Conservation (phyloP, 805 yeast genomes). For the Ogataea henricii region DNA sequence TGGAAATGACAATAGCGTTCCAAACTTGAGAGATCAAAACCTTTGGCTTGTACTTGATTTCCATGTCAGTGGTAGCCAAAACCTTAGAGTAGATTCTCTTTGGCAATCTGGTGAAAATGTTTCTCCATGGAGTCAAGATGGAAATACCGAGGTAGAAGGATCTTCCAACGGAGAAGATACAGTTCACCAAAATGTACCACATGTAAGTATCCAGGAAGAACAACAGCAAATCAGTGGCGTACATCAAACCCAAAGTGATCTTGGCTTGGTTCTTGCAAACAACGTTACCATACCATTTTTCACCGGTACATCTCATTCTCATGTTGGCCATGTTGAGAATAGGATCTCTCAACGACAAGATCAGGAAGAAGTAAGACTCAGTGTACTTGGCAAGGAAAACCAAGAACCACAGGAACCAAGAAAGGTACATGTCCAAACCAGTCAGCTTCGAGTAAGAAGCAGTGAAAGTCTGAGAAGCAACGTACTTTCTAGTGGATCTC, state of each 20-base stretch:
- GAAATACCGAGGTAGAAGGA: slow-evolving; percentile 99
- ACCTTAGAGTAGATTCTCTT: slow-evolving; percentile 98
- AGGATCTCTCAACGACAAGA: slow-evolving; percentile 89
- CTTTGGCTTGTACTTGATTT: slow-evolving; percentile 97
- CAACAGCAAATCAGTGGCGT: slow-evolving; percentile 85
- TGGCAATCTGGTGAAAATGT: slow-evolving; percentile 95
- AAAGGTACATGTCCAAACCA: slow-evolving; percentile 95
- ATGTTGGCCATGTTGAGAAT: slow-evolving; percentile 83
- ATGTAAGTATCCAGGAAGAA: slow-evolving; percentile 98
- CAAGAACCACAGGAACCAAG: slow-evolving; percentile 85
- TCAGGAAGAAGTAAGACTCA: slow-evolving; percentile 93
- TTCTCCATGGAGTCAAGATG: slow-evolving; percentile 99
- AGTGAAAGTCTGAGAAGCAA: slow-evolving; percentile 94
- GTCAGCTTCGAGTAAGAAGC: slow-evolving; percentile 79
- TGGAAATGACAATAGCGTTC: slow-evolving; percentile 98
- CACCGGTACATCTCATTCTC: slow-evolving; percentile 95
- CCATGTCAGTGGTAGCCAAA: slow-evolving; percentile 98
- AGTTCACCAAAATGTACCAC: slow-evolving; percentile 97
- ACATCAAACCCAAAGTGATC: slow-evolving; percentile 90
- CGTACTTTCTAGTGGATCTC: slow-evolving; percentile 81
- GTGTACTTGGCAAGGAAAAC: slow-evolving; percentile 86
- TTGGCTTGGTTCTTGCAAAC: slow-evolving; percentile 86
- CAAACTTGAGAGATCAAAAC: slow-evolving; percentile 97
- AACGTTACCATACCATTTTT: slow-evolving; percentile 75
- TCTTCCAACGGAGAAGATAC: slow-evolving; percentile 94